Percentiles rank a stretch among this genome's conserved stretches.
phyloP scores from a whole-genome alignment of 1,139 yeast species.

The Saccharomyces hybrid region DNA sequence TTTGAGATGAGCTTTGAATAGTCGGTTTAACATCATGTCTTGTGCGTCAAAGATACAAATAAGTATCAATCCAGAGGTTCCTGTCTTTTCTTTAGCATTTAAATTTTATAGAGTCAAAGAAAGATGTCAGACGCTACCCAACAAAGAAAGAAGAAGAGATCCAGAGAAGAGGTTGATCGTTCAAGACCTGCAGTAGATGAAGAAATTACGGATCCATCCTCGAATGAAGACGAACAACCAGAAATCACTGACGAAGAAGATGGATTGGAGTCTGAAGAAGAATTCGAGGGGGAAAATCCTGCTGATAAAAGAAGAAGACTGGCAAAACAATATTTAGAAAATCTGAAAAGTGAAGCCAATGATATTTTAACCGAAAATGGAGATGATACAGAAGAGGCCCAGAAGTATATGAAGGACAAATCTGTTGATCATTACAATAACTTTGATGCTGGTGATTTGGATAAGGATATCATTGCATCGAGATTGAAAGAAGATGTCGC shows the following conservation, averaged over 20 bases:
- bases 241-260: conserved; percentile 33
- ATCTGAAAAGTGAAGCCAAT: conserved; percentile 54
- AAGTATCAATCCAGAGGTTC: not conserved
- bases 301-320: conserved; percentile 91
- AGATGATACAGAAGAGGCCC: conserved; percentile 9
- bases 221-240: conserved; percentile 27
- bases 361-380: conserved; percentile 26
- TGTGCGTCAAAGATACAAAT: not conserved
- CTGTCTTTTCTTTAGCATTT: not conserved
- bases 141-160: conserved; percentile 20
- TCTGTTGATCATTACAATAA: conserved; percentile 43
- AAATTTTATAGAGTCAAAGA: not conserved
- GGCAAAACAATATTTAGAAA: conserved; percentile 87
- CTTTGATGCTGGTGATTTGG: conserved; percentile 89
- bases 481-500: conserved; percentile 86
- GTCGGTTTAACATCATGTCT: not conserved
- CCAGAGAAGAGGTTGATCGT: conserved; percentile 15
- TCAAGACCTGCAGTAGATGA: conserved; percentile 20
- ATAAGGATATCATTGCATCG: conserved; percentile 72
- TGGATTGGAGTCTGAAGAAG: conserved; percentile 58
- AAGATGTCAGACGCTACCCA: conserved; percentile 11
- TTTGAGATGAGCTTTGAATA: conserved; percentile 1
- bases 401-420: not conserved
- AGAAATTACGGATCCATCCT: conserved; percentile 32
- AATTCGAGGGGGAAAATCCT: conserved; percentile 66